Conservation (phyloP, 2,329 filamentous ascomycete species). For the Diaporthe citrichinensis region DNA sequence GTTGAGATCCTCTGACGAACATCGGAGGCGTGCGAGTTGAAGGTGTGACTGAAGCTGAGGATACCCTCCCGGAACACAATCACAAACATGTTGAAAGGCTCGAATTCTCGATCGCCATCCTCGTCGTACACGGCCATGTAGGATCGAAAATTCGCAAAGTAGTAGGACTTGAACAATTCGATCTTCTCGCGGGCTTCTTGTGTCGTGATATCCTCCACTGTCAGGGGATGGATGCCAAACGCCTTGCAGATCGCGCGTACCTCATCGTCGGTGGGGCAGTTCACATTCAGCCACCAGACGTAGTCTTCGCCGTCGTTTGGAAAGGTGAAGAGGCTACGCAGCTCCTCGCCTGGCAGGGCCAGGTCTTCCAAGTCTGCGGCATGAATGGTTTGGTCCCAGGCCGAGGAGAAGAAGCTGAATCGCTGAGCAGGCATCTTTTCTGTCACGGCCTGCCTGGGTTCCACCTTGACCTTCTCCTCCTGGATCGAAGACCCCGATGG, state of each 20-base stretch:
- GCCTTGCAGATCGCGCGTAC: slow-evolving; percentile 90
- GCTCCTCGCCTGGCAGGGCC: slow-evolving; percentile 88
- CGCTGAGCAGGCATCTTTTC: slow-evolving; percentile 60
- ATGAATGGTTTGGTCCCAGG: slow-evolving; percentile 93
- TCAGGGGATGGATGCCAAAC: slow-evolving; percentile 95
- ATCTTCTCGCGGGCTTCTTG: slow-evolving; percentile 99
- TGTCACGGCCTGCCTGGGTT: slow-evolving; percentile 54
- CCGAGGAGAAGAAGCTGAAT: slow-evolving; percentile 97
- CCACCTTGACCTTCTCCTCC: slow-evolving; percentile 62
- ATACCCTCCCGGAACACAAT: slow-evolving; percentile 97
- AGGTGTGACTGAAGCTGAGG: slow-evolving; percentile 92
- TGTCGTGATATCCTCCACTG: slow-evolving; percentile 94
- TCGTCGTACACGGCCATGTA: slow-evolving; percentile 87
- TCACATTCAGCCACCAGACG: slow-evolving; percentile 99
- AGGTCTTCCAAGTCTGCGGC: slow-evolving; percentile 90
- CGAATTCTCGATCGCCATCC: slow-evolving; percentile 84
- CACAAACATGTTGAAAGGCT: slow-evolving; percentile 96
- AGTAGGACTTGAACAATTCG: slow-evolving; percentile 96
- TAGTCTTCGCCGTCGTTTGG: slow-evolving; percentile 77
- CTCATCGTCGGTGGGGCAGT: slow-evolving; percentile 90
- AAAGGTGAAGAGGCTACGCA: slow-evolving; percentile 85
- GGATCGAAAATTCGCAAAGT: slow-evolving; percentile 97
- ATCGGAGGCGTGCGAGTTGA: slow-evolving; percentile 87
- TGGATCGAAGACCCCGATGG: slow-evolving; percentile 61
- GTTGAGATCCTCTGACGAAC: slow-evolving; percentile 93